phyloP scores from a whole-genome alignment of 2,329 filamentous ascomycete genomes.

The Didymella glomerata region DNA sequence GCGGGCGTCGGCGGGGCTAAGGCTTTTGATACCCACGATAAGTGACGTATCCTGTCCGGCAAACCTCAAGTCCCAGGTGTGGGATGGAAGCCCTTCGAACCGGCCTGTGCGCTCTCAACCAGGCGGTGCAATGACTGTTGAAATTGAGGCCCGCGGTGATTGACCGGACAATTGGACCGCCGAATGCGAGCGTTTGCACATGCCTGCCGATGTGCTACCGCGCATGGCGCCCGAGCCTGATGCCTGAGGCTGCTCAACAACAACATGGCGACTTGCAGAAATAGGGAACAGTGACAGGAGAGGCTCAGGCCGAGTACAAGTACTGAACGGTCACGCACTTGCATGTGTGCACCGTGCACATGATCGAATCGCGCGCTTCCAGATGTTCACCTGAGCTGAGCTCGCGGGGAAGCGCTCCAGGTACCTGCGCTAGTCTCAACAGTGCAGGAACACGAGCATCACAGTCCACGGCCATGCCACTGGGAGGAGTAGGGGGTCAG shows the following conservation, averaged over 20 bases:
- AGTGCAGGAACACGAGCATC: constrained; percentile 11
- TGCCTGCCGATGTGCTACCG: constrained; percentile 7
- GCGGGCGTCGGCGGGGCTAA: constrained; percentile 10
- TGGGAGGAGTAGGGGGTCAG: background rate
- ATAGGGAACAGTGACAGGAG: constrained; percentile 2
- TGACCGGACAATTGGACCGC: constrained; percentile 10
- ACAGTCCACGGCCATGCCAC: constrained; percentile 3
- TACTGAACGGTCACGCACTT: constrained; percentile 12
- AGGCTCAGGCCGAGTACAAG: constrained; percentile 20
- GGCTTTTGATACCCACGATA: constrained; percentile 18
- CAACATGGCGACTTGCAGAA: constrained; percentile 9
- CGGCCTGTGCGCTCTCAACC: constrained; percentile 14
- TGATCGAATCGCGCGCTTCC: constrained; percentile 13
- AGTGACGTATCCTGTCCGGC: constrained; percentile 20
- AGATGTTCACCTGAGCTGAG: constrained; percentile 16
- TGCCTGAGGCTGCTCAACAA: constrained; percentile 15
- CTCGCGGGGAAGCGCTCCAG: constrained; percentile 5
- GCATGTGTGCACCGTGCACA: constrained; percentile 19
- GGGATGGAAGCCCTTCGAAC: constrained; percentile 7
- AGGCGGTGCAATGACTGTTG: constrained; percentile 5
- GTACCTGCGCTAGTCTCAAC: constrained; percentile 18
- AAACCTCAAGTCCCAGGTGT: constrained; percentile 4
- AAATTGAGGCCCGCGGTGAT: constrained; percentile 11
- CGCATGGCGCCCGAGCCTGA: constrained; percentile 7
- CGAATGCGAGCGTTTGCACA: constrained; percentile 2